Evolutionary conservation across 2,329 filamentous ascomycete species (phyloP).

Genomic region (Trichoderma sp.): DNA sequence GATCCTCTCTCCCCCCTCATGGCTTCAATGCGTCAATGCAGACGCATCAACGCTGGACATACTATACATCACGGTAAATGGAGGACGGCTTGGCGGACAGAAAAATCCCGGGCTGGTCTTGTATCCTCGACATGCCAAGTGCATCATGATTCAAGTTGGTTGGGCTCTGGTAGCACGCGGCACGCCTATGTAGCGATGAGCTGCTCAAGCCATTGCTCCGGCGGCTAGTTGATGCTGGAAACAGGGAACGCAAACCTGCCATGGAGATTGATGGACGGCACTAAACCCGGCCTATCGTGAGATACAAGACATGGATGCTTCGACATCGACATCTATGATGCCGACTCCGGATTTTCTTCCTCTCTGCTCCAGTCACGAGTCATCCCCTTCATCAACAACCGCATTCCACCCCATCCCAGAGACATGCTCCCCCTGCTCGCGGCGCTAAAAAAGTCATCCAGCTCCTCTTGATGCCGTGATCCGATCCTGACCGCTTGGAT

Average conservation of each 20-base stretch:
- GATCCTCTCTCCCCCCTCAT: background rate
- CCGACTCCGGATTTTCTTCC: background rate
- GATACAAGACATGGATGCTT: slow-evolving; percentile 1
- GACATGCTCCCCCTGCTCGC: background rate
- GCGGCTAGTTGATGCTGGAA: slow-evolving; percentile 6
- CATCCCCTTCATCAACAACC: slow-evolving; percentile 8
- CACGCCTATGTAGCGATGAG: background rate
- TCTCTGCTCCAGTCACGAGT: background rate
- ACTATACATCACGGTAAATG: background rate
- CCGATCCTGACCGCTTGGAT: slow-evolving; percentile 1
- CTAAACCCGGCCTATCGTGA: slow-evolving; percentile 7
- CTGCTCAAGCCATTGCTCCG: background rate
- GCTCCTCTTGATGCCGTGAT: background rate
- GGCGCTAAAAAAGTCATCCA: background rate
- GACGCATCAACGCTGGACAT: background rate
- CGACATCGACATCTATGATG: background rate
- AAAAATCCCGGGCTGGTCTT: background rate
- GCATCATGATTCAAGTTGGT: slow-evolving; percentile 4
- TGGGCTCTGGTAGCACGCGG: slow-evolving; percentile 21
- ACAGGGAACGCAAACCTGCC: background rate
- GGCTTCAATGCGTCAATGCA: slow-evolving; percentile 18
- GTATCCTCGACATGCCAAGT: background rate
- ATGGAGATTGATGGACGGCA: background rate
- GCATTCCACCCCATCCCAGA: slow-evolving; percentile 4
- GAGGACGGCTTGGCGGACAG: no score